A percentile compares a stretch with the other conserved stretches of the same genome.
Evolutionary conservation across 2,329 filamentous ascomycete genomes (phyloP).

Genomic region (Fusarium papillatum): DNA sequence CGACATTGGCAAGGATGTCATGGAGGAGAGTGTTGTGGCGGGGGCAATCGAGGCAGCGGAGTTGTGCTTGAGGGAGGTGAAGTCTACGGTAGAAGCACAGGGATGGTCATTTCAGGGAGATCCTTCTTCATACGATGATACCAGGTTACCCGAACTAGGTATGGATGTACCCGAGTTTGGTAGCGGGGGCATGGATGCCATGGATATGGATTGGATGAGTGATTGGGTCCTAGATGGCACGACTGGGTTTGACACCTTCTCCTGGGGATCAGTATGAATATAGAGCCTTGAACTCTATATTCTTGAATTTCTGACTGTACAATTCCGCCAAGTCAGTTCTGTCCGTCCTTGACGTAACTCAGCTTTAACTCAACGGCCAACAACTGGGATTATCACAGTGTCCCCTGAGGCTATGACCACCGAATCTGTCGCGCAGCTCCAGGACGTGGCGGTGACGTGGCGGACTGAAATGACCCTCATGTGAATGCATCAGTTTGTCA

Average conservation of each 20-base stretch:
- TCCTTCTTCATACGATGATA: too few relatives aligned
- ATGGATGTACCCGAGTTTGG: background rate
- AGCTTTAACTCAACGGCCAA: too few relatives aligned
- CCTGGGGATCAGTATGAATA: background rate
- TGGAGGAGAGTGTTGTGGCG: background rate
- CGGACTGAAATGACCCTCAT: too few relatives aligned
- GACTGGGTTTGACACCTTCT: background rate
- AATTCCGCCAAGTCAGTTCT: too few relatives aligned
- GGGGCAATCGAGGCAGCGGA: background rate
- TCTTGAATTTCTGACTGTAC: too few relatives aligned
- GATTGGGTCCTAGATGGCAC: background rate
- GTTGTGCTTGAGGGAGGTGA: background rate
- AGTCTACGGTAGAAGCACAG: background rate
- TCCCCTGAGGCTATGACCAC: too few relatives aligned
- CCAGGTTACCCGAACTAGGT: background rate
- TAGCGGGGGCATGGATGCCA: background rate
- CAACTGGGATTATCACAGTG: too few relatives aligned
- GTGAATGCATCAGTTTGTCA: background rate
- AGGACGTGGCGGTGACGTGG: too few relatives aligned
- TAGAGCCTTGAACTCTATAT: too few relatives aligned
- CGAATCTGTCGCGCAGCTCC: too few relatives aligned
- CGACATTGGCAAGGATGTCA: background rate
- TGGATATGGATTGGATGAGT: background rate
- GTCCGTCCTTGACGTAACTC: too few relatives aligned
- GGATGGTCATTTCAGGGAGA: background rate